Evolutionary conservation across 1,284 basidiomycete genomes (phyloP), one percentile per base, ranked within the genome.

Genomic region (Fistulina hepatica): DNA sequence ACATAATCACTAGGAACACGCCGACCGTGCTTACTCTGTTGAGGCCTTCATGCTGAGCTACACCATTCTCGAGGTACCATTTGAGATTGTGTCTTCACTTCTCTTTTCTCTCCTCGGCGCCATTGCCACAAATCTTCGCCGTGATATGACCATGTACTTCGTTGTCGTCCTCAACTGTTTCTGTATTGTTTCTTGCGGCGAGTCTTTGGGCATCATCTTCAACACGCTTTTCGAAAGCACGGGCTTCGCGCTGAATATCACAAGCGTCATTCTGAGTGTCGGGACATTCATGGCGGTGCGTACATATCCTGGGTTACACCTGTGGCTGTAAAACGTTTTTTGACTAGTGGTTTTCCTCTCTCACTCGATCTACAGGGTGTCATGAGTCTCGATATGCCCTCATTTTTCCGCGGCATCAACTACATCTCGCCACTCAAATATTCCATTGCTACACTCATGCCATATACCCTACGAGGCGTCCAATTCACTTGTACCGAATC

Each of bases 131-230:
- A 39, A 43, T 24, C 42, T 45, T n/a, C 33, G 21, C 6, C 37
- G 44, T 11, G 39, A 34, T 9, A 34, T 45, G 10, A 17, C 37
- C 12, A 43, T 45, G 37, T 45, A 40, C 34, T 45, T 45, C 33
- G 41, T 45, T 33, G 39, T 45, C 23, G 28, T 39, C 7, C 36
- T 45, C 27, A 45, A 45, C 22, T 38, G 37, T 21, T 35, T 45
- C 23, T 40, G 38, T 15, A 45, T 45, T 21, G 44, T 45, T 20
- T 43, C 28, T 21, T 39, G 37, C n/a, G 44, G 44, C 20, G 44
- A 45, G 33, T 43, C 42, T 13, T 33, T 45, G 9, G 44, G 41
- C 12, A 45, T 45, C 33, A 43, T 45, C 11, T 45, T 45, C 38
- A 45, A 45, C 22, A 45, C 44, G 10, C 35, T 45, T 9, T 43